Conservation (phyloP, 352 stramenopile species). For the Sclerospora graminicola region DNA sequence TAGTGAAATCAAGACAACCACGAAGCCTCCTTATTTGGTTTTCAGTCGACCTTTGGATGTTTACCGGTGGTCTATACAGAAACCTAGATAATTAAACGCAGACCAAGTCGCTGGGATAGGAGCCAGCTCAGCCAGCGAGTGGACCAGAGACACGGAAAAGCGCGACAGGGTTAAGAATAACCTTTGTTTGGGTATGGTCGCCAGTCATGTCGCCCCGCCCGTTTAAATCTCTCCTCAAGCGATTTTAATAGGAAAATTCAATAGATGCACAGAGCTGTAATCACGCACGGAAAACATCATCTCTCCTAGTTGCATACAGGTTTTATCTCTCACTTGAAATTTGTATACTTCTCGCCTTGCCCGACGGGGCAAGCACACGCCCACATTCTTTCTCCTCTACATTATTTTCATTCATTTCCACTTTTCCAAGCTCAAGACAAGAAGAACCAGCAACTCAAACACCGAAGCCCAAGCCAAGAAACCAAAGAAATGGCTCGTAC, state of each 20-base stretch:
- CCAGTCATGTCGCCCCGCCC: constrained; percentile 22
- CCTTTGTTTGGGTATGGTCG: constrained; percentile 8
- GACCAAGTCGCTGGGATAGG: constrained; percentile 1
- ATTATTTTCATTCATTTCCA: constrained; percentile 22
- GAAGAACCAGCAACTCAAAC: constrained; percentile 3
- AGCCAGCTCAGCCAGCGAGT: constrained; percentile 22
- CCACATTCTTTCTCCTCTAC: background rate
- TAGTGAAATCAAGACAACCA: constrained; percentile 25
- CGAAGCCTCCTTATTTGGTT: constrained; percentile 14
- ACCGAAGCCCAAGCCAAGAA: background rate
- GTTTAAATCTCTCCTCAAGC: background rate
- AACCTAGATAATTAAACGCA: constrained; percentile 4
- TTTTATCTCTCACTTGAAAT: constrained; percentile 26
- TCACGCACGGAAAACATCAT: constrained; percentile 8
- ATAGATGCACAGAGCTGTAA: constrained; percentile 7
- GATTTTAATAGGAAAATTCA: constrained; percentile 1
- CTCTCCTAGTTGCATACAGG: constrained; percentile 27
- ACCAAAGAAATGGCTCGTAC: constrained; percentile 85
- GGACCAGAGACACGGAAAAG: constrained; percentile 23
- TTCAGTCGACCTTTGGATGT: constrained; percentile 20
- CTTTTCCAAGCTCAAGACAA: constrained; percentile 27
- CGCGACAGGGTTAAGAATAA: constrained; percentile 15
- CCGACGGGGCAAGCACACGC: background rate
- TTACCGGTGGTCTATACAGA: constrained; percentile 19
- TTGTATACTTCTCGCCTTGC: constrained; percentile 22